phyloP scores from a whole-genome alignment of 345 rosid species.

The Anastatica hierochuntica region DNA sequence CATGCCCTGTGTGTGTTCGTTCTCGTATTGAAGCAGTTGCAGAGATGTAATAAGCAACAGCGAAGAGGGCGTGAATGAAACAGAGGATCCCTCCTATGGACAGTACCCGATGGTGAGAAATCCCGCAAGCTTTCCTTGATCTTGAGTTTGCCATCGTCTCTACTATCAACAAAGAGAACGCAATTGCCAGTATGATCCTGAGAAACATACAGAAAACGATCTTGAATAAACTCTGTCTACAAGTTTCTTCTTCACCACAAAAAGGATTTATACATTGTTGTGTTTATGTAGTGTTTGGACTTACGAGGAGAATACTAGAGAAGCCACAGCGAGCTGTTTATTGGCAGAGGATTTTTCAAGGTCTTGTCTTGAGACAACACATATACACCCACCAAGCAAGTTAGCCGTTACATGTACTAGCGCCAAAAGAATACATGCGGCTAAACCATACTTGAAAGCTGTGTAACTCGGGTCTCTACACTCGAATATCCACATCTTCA shows the following conservation, averaged over 20 bases:
- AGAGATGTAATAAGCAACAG: constrained; percentile 59
- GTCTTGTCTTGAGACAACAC: constrained; percentile 49
- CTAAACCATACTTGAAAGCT: constrained; percentile 70
- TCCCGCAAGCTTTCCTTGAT: constrained; percentile 55
- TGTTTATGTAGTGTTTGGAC: neutral
- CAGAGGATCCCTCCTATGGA: constrained; percentile 72
- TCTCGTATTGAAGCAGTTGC: constrained; percentile 53
- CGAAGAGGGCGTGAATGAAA: constrained; percentile 71
- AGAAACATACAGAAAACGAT: neutral
- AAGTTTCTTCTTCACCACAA: neutral
- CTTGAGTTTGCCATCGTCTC: constrained; percentile 57
- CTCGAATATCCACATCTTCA: constrained; percentile 61
- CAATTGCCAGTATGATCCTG: constrained; percentile 63
- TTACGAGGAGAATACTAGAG: constrained; percentile 79
- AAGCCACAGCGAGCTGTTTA: constrained; percentile 65
- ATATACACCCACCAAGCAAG: constrained; percentile 63
- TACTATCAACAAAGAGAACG: constrained; percentile 60
- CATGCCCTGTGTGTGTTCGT: constrained; percentile 18
- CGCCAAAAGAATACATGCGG: constrained; percentile 51
- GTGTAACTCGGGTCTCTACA: constrained; percentile 68
- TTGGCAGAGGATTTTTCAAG: constrained; percentile 43
- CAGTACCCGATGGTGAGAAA: constrained; percentile 50
- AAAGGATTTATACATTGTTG: constrained; percentile 8
- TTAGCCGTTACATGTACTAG: constrained; percentile 56
- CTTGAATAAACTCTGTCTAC: constrained; percentile 26